Evolutionary conservation across 192 early-diverging fungal species (phyloP).

Genomic region (Backusella macrospora): DNA sequence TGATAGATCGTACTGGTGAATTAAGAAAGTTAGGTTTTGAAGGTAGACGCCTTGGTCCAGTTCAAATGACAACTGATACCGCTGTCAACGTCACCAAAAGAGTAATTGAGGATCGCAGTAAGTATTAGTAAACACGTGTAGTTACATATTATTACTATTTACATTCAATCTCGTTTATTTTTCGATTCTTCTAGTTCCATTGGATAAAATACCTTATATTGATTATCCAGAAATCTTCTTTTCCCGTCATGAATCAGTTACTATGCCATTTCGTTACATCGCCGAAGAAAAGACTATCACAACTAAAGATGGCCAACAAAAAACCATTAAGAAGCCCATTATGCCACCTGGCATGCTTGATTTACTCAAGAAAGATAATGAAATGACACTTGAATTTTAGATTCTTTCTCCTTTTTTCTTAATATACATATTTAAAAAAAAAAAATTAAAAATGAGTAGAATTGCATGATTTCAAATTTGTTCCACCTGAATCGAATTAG

Average conservation of each 20-base stretch:
- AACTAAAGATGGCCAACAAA: slow-evolving; percentile 44
- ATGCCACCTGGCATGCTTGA: slow-evolving; percentile 78
- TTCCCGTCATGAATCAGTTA: slow-evolving; percentile 68
- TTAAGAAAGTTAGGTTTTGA: slow-evolving; percentile 72
- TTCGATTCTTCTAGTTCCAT: slow-evolving; percentile 40
- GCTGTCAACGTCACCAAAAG: slow-evolving; percentile 72
- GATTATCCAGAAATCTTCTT: slow-evolving; percentile 77
- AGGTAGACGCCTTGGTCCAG: slow-evolving; percentile 68
- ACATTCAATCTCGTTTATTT: background rate
- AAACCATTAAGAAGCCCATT: slow-evolving; percentile 53
- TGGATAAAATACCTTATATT: slow-evolving; percentile 67
- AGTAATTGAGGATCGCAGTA: slow-evolving; percentile 67
- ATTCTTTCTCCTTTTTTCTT: background rate
- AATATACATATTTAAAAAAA: slow-evolving; percentile 17
- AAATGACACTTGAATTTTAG: slow-evolving; percentile 52
- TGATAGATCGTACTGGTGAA: slow-evolving; percentile 56
- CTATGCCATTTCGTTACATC: slow-evolving; percentile 83
- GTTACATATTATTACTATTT: background rate
- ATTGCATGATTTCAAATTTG: background rate
- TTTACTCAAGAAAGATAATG: slow-evolving; percentile 71
- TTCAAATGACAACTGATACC: slow-evolving; percentile 90
- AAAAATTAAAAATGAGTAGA: background rate
- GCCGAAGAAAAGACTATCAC: slow-evolving; percentile 42
- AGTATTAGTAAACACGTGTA: background rate
- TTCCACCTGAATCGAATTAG: no score